Evolutionary conservation across 768 basidiomycete species (phyloP).

Genomic region (Tricholoma matsutake): DNA sequence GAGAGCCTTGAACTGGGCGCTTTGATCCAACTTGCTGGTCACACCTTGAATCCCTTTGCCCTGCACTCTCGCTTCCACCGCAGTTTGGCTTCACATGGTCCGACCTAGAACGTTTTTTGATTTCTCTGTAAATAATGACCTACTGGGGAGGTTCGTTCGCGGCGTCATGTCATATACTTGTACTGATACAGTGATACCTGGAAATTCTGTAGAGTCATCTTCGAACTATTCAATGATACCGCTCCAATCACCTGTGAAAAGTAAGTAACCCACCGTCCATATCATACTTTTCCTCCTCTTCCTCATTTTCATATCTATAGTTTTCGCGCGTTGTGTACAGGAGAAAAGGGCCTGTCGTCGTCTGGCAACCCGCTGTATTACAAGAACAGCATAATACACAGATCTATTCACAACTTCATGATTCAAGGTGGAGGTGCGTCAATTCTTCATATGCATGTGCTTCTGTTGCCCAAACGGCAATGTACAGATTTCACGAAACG

Average conservation of each 20-base stretch:
- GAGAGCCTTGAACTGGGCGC: not conserved
- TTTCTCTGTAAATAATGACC: conserved; percentile 47
- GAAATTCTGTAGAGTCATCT: conserved; percentile 50
- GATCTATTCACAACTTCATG: conserved; percentile 79
- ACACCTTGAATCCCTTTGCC: not conserved
- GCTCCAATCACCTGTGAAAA: conserved; percentile 81
- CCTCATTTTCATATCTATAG: conserved; percentile 35
- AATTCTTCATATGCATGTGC: not conserved
- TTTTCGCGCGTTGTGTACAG: conserved; percentile 84
- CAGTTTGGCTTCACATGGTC: conserved; percentile 36
- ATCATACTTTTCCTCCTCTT: not conserved
- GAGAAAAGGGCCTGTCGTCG: conserved; percentile 73
- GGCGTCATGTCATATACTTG: conserved; percentile 6
- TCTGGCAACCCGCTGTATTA: conserved; percentile 76
- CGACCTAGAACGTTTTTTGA: conserved; percentile 70
- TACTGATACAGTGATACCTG: not conserved
- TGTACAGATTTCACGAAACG: conserved; percentile 68
- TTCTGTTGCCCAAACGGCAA: not conserved
- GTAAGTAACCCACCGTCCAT: conserved; percentile 36
- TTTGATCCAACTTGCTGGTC: no score
- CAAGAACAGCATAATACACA: conserved; percentile 75
- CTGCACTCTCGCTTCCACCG: not conserved
- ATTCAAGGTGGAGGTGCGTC: conserved; percentile 71
- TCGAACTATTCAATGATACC: conserved; percentile 72
- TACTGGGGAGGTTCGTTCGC: conserved; percentile 50